These are phyloP conservation scores for Trapa bicornis DNA, from an alignment of 345 rosid species.

Conservation along the genomic window DNA sequence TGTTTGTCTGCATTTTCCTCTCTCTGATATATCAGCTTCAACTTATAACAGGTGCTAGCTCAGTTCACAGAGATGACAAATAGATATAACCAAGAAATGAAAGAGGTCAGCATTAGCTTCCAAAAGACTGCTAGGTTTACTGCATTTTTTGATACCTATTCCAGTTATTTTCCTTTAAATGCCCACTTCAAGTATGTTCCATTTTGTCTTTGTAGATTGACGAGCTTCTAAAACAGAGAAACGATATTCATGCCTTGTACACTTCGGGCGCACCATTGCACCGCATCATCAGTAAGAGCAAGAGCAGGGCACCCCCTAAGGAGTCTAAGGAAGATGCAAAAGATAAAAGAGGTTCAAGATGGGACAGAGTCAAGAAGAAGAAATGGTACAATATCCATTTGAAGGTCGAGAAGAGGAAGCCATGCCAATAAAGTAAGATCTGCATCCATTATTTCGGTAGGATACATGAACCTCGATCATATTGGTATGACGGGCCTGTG, in stretches of 20 bases:
- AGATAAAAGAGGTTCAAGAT: slow-evolving; percentile 43
- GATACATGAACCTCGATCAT: background rate
- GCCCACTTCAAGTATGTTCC: background rate
- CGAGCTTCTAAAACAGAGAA: slow-evolving; percentile 71
- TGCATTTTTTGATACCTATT: background rate
- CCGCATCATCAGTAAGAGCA: slow-evolving; percentile 50
- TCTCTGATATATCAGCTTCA: slow-evolving; percentile 7
- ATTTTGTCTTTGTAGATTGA: slow-evolving; percentile 51
- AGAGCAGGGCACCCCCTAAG: slow-evolving; percentile 41
- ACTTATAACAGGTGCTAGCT: slow-evolving; percentile 46
- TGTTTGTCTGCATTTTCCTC: background rate
- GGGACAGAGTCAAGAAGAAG: slow-evolving; percentile 62
- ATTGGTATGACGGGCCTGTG: background rate
- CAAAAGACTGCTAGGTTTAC: background rate
- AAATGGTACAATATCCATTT: slow-evolving; percentile 76
- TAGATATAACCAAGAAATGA: slow-evolving; percentile 89
- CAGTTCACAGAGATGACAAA: slow-evolving; percentile 89
- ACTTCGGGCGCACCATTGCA: slow-evolving; percentile 46
- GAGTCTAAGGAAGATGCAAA: slow-evolving; percentile 49
- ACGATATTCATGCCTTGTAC: slow-evolving; percentile 73
- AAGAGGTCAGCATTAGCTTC: slow-evolving; percentile 41
- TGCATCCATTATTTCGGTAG: no score
- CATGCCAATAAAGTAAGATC: slow-evolving; percentile 34
- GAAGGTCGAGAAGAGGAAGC: slow-evolving; percentile 86
- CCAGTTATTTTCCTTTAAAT: slow-evolving; percentile 2